These are phyloP conservation scores for Rauvolfia tetraphylla DNA, from an alignment of 257 asterid species.

Conservation along the genomic window DNA sequence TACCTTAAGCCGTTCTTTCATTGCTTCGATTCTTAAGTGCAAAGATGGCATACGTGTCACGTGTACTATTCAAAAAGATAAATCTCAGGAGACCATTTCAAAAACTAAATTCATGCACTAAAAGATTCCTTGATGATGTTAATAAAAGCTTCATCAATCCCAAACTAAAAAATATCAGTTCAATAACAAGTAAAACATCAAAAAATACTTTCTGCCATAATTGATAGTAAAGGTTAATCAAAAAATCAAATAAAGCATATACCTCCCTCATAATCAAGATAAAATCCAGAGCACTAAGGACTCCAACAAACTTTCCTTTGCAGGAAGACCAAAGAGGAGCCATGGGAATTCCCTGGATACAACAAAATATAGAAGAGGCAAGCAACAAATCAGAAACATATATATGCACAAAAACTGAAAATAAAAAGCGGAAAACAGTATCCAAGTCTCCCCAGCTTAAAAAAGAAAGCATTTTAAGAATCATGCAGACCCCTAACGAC, in stretches of 20 bases:
- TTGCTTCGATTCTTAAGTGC: background rate
- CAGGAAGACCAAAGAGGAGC: constrained; percentile 90
- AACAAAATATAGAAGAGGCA: constrained; percentile 10
- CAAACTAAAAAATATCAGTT: background rate
- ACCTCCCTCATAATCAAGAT: constrained; percentile 93
- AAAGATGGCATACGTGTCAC: background rate
- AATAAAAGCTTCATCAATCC: background rate
- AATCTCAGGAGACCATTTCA: background rate
- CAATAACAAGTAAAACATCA: background rate
- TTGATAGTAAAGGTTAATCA: background rate
- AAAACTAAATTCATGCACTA: background rate
- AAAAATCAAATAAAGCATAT: constrained; percentile 18
- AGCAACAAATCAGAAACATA: background rate
- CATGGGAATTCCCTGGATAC: constrained; percentile 71
- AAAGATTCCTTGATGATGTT: background rate
- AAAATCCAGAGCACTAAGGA: constrained; percentile 83
- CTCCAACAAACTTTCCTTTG: constrained; percentile 76
- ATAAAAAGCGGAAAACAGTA: background rate
- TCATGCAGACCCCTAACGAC: too few relatives aligned
- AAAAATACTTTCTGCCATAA: background rate
- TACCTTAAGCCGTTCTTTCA: background rate
- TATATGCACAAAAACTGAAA: background rate
- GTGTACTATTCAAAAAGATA: background rate
- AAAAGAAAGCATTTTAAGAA: background rate
- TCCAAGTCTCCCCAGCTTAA: background rate